Percentiles rank a stretch among this genome's conserved stretches.
These are phyloP conservation scores for Calonectria pseudoturangicola DNA, from an alignment of 2,329 filamentous ascomycete genomes.

Conservation along the genomic window DNA sequence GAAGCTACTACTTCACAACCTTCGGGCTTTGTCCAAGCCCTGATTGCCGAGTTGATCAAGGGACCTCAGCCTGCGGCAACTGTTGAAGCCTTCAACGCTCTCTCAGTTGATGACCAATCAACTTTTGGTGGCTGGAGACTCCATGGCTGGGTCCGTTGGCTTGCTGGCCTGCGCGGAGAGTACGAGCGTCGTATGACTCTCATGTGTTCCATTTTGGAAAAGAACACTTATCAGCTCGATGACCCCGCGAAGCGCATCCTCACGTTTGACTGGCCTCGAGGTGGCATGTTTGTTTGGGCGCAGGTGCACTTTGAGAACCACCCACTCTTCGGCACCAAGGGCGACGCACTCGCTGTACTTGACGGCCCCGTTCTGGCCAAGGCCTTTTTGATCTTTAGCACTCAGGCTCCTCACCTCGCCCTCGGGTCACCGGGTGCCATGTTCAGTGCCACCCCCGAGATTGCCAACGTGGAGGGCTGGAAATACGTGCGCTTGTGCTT, in stretches of 20 bases:
- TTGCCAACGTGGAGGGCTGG: slow-evolving; percentile 77
- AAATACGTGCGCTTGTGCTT: slow-evolving; percentile 88
- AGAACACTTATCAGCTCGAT: slow-evolving; percentile 79
- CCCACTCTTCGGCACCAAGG: slow-evolving; percentile 74
- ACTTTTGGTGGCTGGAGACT: slow-evolving; percentile 81
- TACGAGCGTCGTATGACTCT: slow-evolving; percentile 90
- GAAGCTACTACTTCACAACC: slow-evolving; percentile 89
- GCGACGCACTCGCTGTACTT: slow-evolving; percentile 63
- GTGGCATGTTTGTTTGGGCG: slow-evolving; percentile 95
- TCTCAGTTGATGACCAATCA: slow-evolving; percentile 69
- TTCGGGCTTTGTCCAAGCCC: slow-evolving; percentile 90
- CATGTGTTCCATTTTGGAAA: slow-evolving; percentile 85
- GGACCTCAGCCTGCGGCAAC: slow-evolving; percentile 75
- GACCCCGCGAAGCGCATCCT: slow-evolving; percentile 82
- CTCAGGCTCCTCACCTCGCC: slow-evolving; percentile 80
- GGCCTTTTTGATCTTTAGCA: slow-evolving; percentile 83
- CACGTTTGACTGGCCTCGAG: slow-evolving; percentile 86
- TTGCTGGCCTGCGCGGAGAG: slow-evolving; percentile 86
- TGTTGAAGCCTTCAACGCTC: slow-evolving; percentile 64
- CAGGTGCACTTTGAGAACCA: slow-evolving; percentile 82
- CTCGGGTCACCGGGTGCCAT: slow-evolving; percentile 82
- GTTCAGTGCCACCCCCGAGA: slow-evolving; percentile 80
- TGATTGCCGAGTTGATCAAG: slow-evolving; percentile 86
- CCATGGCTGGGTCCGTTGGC: slow-evolving; percentile 93
- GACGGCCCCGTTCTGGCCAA: slow-evolving; percentile 73